Evolutionary conservation across 2,329 filamentous ascomycete genomes (phyloP).

Genomic region (Cordyceps farinosa): DNA sequence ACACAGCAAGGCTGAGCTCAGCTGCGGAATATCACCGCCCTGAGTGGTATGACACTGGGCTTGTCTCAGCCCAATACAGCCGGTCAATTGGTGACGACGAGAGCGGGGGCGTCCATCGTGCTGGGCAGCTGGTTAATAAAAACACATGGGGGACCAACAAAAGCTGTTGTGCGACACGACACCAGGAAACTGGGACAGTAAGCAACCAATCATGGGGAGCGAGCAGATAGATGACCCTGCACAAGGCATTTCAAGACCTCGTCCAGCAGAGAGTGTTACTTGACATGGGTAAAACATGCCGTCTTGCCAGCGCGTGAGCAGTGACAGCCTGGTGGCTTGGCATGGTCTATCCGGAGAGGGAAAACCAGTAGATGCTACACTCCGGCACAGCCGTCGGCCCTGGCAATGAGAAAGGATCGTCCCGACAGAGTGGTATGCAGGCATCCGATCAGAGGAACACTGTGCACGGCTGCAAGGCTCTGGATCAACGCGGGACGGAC

Average conservation of each 20-base stretch:
- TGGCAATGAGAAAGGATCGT: not conserved
- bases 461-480: not conserved
- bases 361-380: not conserved
- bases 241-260: not conserved
- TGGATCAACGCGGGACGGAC: not conserved
- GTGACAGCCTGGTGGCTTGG: not conserved
- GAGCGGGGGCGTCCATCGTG: too few relatives aligned
- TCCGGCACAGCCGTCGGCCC: not conserved
- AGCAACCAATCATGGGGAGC: not conserved
- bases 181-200: not conserved
- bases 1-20: not conserved
- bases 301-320: not conserved
- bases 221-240: too few relatives aligned
- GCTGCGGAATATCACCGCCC: not conserved
- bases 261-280: not conserved
- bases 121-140: not conserved
- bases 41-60: not conserved
- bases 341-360: not conserved
- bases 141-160: not conserved
- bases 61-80: not conserved
- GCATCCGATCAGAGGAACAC: constrained; percentile 3
- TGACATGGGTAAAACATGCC: not conserved
- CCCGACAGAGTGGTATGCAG: not conserved
- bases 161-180: not conserved
- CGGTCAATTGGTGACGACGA: not conserved